Base-by-base conservation (phyloP, 1,139 yeast species). In the Candida tetrigidarum region DNA sequence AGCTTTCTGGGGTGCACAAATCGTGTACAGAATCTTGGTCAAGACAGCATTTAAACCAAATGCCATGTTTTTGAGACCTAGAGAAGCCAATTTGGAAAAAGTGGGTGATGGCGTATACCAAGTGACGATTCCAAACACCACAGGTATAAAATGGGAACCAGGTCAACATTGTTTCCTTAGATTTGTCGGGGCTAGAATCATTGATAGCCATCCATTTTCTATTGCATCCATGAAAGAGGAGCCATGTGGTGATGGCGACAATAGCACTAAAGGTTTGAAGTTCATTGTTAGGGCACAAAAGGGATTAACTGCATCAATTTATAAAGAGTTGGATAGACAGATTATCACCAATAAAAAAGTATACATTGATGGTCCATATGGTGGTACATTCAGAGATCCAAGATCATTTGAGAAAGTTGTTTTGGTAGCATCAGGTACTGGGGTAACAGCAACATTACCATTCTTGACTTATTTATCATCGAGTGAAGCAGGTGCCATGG, bases 151-250 rank as follows among this genome's bases (percentile, higher is more conserved):
- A 14, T 82, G 87, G 86, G 54, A 46, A 26, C 83, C 87, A 1
- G 87, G 88, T 19, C 86, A 83, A 53, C 88, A 83, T 59, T 66
- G 81, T 15, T 81, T 69, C 55, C 63, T 83, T 26, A 67, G 85
- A 51, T 73, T 80, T 51, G 64, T 67, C 3, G 79, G 78, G 0
- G 56, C 71, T 8, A 69, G 76, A 49, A 53, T 72, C 23, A 57
- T 81, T 34, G 85, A 81, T 47, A 81, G 77, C 55, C 88, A 83
- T 60, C 88, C 88, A 9, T 83, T 83, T 57, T 80, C 86, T 2
- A 72, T 83, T n/a, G 59, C 78, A 25, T 70, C 78, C 2, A 47
- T 65, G 28, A 62, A 62, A 32, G 57, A 57, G 11, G 50, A n/a
- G n/a, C n/a, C n/a, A n/a, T n/a, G n/a, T n/a, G n/a, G n/a, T n/a